A percentile compares a stretch with the other conserved stretches of the same genome.
Conservation (phyloP, 1,139 yeast species). For the Candida frijolesensis region DNA sequence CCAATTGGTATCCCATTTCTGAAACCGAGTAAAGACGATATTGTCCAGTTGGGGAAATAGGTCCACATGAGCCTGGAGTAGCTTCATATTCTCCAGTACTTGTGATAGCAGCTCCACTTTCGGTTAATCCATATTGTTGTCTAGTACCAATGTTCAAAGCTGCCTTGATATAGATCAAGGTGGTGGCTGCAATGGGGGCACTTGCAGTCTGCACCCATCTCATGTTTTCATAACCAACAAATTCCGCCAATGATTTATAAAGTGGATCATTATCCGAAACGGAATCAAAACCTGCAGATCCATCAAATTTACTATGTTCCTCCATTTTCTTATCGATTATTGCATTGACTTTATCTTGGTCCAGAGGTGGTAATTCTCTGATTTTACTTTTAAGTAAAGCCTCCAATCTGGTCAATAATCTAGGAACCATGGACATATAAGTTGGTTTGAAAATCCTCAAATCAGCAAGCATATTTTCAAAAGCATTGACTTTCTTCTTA, state of each 20-base stretch:
- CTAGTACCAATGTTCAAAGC: slow-evolving; percentile 34
- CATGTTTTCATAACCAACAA: slow-evolving; percentile 33
- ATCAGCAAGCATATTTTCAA: slow-evolving; percentile 23
- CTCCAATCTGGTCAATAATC: slow-evolving; percentile 33
- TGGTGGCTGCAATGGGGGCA: slow-evolving; percentile 38
- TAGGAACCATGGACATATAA: slow-evolving; percentile 37
- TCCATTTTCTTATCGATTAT: slow-evolving; percentile 28
- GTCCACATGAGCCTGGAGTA: slow-evolving; percentile 39
- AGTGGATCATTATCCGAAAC: slow-evolving; percentile 26
- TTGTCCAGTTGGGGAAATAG: slow-evolving; percentile 29
- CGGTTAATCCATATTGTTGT: slow-evolving; percentile 43
- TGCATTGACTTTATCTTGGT: slow-evolving; percentile 18
- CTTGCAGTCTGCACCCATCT: slow-evolving; percentile 33
- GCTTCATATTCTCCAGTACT: slow-evolving; percentile 31
- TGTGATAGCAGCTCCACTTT: slow-evolving; percentile 38
- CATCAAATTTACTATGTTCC: slow-evolving; percentile 27
- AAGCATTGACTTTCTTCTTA: slow-evolving; percentile 16
- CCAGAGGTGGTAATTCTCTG: slow-evolving; percentile 20
- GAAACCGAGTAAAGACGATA: slow-evolving; percentile 27
- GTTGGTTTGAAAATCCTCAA: slow-evolving; percentile 32
- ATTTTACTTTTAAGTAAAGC: slow-evolving; percentile 43
- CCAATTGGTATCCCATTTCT: slow-evolving; percentile 30
- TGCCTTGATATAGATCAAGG: slow-evolving; percentile 36
- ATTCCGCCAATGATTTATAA: slow-evolving; percentile 27
- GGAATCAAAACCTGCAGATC: slow-evolving; percentile 26